Conservation (phyloP, 345 rosid genomes). For the Populus tremula region DNA sequence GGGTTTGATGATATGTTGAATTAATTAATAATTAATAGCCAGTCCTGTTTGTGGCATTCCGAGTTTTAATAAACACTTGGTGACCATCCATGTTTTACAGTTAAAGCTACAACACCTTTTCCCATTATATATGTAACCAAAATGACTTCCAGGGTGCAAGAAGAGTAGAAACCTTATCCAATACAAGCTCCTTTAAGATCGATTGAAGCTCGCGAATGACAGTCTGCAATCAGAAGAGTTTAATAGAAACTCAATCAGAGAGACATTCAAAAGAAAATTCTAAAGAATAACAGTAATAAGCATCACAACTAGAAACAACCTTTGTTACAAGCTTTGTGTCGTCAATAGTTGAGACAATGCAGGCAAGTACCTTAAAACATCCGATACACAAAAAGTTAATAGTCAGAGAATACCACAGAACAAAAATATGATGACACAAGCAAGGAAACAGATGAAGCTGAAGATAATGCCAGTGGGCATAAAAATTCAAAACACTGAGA, state of each 20-base stretch:
- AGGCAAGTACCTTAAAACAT: slow-evolving; percentile 64
- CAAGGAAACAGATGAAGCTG: background rate
- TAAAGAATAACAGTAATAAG: background rate
- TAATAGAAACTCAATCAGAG: slow-evolving; percentile 17
- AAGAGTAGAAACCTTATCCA: slow-evolving; percentile 64
- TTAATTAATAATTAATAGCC: too few species aligned
- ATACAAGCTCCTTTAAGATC: slow-evolving; percentile 57
- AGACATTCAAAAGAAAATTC: slow-evolving; percentile 7
- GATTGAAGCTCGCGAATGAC: slow-evolving; percentile 72
- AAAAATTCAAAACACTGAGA: background rate
- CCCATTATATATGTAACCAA: background rate
- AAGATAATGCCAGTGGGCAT: background rate
- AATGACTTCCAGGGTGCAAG: background rate
- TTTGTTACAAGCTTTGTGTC: slow-evolving; percentile 86
- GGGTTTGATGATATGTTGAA: background rate
- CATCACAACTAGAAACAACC: slow-evolving; percentile 42
- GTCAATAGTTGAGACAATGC: slow-evolving; percentile 70
- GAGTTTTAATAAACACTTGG: background rate
- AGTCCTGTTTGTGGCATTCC: background rate
- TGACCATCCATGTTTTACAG: background rate
- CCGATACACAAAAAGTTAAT: background rate
- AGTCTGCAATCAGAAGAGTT: slow-evolving; percentile 45
- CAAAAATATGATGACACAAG: background rate
- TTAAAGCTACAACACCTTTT: too few species aligned
- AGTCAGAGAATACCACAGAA: background rate